A percentile compares a stretch with the other conserved stretches of the same genome.
Evolutionary conservation across 371 early-diverging fungal genomes (phyloP).

Genomic region (Chytridium lagenaria): DNA sequence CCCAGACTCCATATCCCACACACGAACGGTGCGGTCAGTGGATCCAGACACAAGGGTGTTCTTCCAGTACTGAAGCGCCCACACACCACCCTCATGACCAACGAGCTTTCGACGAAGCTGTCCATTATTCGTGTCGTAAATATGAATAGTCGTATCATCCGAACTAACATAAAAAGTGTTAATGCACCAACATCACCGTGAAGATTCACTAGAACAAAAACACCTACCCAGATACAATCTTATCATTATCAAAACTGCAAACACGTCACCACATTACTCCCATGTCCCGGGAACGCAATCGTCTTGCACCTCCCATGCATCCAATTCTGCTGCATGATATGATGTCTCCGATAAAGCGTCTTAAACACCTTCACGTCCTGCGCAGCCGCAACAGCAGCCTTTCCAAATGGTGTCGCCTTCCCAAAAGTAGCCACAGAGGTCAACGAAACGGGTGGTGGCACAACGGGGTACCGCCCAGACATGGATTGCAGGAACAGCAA

Average conservation of each 20-base stretch:
- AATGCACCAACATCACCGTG: not conserved
- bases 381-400: no score
- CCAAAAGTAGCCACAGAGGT: no score
- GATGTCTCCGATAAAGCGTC: constrained; percentile 73
- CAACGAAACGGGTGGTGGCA: no score
- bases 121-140: constrained; percentile 86
- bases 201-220: not conserved
- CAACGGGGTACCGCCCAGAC: no score
- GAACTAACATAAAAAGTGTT: constrained; percentile 48
- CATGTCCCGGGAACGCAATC: constrained; percentile 80
- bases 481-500: no score
- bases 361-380: constrained; percentile 86
- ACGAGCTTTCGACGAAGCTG: constrained; percentile 64
- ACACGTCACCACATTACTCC: constrained; percentile 88
- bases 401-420: no score
- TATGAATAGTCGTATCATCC: constrained; percentile 84
- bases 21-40: constrained; percentile 94
- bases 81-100: constrained; percentile 98
- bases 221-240: constrained; percentile 80
- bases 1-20: constrained; percentile 96
- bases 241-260: constrained; percentile 92
- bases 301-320: constrained; percentile 70
- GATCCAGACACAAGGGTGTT: constrained; percentile 95
- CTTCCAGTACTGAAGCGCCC: constrained; percentile 93
- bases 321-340: constrained; percentile 85